Conservation (phyloP, 148 eudicot species). For the Camellia lanceoleosa region DNA sequence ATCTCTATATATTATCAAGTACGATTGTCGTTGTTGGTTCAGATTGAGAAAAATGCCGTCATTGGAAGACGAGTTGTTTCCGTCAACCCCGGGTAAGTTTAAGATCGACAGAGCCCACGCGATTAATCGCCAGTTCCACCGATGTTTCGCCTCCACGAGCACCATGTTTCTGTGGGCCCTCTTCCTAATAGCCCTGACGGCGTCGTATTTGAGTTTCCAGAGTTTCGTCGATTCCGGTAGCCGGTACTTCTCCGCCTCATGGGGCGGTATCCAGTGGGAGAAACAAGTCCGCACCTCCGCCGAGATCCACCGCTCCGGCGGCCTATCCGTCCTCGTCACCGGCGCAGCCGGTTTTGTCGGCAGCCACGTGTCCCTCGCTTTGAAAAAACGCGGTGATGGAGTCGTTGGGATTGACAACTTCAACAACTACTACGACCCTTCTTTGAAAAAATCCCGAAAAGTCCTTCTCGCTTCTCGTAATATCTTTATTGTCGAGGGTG, state of each 20-base stretch:
- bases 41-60: constrained; percentile 29
- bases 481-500: constrained; percentile 55
- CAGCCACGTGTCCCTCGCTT: constrained; percentile 57
- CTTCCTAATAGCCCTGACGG: constrained; percentile 59
- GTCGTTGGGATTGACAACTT: constrained; percentile 80
- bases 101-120: constrained; percentile 39
- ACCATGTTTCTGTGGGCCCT: constrained; percentile 69
- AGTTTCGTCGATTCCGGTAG: constrained; percentile 57
- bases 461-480: constrained; percentile 22
- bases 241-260: constrained; percentile 43
- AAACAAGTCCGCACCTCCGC: constrained; percentile 54
- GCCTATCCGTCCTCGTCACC: constrained; percentile 67
- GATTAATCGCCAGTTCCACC: constrained; percentile 47
- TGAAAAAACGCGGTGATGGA: constrained; percentile 74
- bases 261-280: constrained; percentile 68
- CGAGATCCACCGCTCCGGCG: constrained; percentile 45
- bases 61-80: constrained; percentile 56
- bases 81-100: constrained; percentile 70
- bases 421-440: constrained; percentile 69
- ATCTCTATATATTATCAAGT: not conserved
- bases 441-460: constrained; percentile 48
- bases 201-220: constrained; percentile 59
- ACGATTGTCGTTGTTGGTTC: not conserved
- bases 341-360: constrained; percentile 87
- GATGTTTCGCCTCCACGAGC: constrained; percentile 66